Base-by-base conservation (phyloP, 2,329 filamentous ascomycete genomes). In the Aspergillus thermomutatus region DNA sequence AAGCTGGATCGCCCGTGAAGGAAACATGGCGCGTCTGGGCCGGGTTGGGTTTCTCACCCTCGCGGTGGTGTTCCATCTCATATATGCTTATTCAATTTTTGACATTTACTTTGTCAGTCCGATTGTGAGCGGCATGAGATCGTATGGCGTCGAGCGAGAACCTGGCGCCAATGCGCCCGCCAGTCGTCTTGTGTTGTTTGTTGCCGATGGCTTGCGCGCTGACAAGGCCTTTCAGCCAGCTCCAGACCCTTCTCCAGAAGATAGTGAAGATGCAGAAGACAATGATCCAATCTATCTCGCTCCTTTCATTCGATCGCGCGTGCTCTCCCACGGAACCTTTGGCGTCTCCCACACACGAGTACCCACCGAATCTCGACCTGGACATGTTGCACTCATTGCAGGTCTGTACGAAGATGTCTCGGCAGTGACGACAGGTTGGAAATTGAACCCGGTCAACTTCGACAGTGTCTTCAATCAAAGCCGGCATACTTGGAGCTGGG, bases 101-200 rank as follows among this genome's bases (percentile, higher is more conserved):
- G 92, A 97, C 75, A 94, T 97, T 62, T 97, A 99, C 77, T 99
- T 99, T 72, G 92, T 97, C 71, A 97, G 92, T 72, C 94, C 94
- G 23, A 94, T 99, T 66, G 94, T 97, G 54, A 90, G 88, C 79
- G 94, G 94, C 70, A 99, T 99, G 94, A 86, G 84, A 69, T 83
- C 92, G 58, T 92, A 91, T 75, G 78, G 80, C 48, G 81, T 95
- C 40, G 84, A 92, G 58, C 82, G 87, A 54, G 77, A 83, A 41
- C 65, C 76, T 45, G 76, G 78, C 52, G 74, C 75, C 51, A 86
- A 88, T 73, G 84, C 92, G 23, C 94, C 94, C 1, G 93, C 95
- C 4, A 91, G 94, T 74, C 86, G 94, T 61, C 82, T 99, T 56
- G 89, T 99, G 50, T 83, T 99, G 27, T 96, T 95, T 73, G 95